Evolutionary conservation across 306 rosid genomes (phyloP), one percentile per base, ranked within the genome.

Genomic region (Pterocarpus santalinus): DNA sequence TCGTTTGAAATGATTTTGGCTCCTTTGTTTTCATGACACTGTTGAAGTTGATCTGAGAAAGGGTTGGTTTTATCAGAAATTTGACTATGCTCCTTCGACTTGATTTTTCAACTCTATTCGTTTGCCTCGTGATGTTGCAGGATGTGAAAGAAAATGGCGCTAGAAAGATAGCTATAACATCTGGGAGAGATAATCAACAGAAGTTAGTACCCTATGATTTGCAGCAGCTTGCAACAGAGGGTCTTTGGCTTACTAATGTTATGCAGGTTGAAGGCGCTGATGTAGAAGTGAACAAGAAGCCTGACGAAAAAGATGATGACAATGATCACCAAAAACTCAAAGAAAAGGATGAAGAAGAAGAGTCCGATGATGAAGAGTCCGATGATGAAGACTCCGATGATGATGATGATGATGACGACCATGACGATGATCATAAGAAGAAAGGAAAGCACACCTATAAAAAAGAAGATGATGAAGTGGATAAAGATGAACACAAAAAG

Each of bases 151-250:
- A 82, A 4, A 77, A 73, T 75, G 41, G 49, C 7, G 86, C 82
- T 43, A 82, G 91, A 87, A 86, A 71, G 88, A 77, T 87, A 47
- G 49, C 65, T 10, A 15, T 7, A 14, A 65, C 56, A 77, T 46
- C 82, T 52, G 84, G 56, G 43, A 71, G 61, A 60, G 83, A 75
- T 8, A 0, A 33, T 73, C 61, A 65, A 61, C 46, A 17, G 51
- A 84, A 58, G 62, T 79, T 69, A 55, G 34, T 28, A 47, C 12
- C 80, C 67, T n/a, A 41, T 57, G 82, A 56, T 68, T 36, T 78
- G 80, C 75, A 84, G 22, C 60, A 82, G 38, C 53, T 28, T 73
- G 72, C 58, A 36, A 69, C 67, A 67, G 77, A 78, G 63, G 80
- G 58, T 51, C 80, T 46, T 71, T 28, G 15, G 22, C 84, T 71